Base-by-base conservation (phyloP, 2,329 filamentous ascomycete species). In the Didymella exigua region DNA sequence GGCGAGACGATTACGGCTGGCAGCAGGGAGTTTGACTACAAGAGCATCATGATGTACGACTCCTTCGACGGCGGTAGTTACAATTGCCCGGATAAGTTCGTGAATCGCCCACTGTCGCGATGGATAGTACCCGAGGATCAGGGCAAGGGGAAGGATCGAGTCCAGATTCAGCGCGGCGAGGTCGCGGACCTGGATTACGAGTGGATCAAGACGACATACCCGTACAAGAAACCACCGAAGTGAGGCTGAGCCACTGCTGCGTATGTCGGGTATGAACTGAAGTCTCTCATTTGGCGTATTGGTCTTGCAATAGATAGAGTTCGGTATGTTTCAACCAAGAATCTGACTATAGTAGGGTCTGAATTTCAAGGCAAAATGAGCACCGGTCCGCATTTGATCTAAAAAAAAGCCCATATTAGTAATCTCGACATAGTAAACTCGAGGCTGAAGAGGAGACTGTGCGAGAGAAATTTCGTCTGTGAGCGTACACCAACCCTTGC, bases 1-100 rank as follows among this genome's bases (percentile, higher is more conserved):
- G 41, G 41, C 13, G 19, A 40, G 41, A 26, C 23, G 14, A 45
- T 40, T 19, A 27, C 30, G 18, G 48, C 31, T 10, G 40, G 26
- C 14, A 44, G 41, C 26, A 31, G 34, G 7, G 27, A 34, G 5
- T 36, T 52, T 6, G 42, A 52, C 10, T 34, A 46, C 27, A 13
- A 46, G 27, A 46, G 27, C 11, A 52, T 45, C 14, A 45, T 41
- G 49, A 41, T 41, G 34, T 46, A 52, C 21, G 33, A 40, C 23
- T 34, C 34, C 2, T 5, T 34, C 21, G 26, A 40, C 23, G 38
- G 30, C 2, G 41, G 4, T 3, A 46, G 41, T 2, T 5, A 23
- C 9, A 27, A 26, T 13, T 46, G 34, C 16, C 23, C 38, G 11
- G 27, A 45, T 3, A 40, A 29, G 16, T 44, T 52, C 24, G 23